phyloP scores from a whole-genome alignment of 2,329 filamentous ascomycete species.

The Aspergillus oerlinghausenensis region DNA sequence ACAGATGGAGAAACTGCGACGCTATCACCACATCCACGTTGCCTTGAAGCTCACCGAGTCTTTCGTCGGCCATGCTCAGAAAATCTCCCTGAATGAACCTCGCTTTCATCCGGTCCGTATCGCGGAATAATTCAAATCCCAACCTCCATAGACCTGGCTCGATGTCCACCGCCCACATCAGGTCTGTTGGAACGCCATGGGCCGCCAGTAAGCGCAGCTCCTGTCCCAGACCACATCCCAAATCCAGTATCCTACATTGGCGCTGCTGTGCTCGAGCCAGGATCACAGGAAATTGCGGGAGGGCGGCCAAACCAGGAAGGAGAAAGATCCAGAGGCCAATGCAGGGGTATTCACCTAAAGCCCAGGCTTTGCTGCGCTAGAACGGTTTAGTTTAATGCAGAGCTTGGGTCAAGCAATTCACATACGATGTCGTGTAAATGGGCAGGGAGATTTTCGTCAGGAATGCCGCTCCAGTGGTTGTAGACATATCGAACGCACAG shows the following conservation, averaged over 20 bases:
- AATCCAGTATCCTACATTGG: not conserved
- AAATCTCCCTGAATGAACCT: constrained; percentile 1
- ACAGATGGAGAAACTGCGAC: constrained; percentile 7
- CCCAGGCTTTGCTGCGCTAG: constrained; percentile 3
- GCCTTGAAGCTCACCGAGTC: not conserved
- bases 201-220: not conserved
- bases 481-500: not conserved
- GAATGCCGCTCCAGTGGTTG: not conserved
- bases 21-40: constrained; percentile 4
- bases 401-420: too few species aligned
- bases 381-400: not conserved
- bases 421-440: constrained; percentile 2
- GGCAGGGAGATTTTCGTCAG: not conserved
- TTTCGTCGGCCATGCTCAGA: not conserved
- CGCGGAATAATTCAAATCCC: constrained; percentile 1
- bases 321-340: constrained; percentile 3
- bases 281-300: not conserved
- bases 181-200: not conserved
- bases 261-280: not conserved
- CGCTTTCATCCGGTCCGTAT: constrained; percentile 1
- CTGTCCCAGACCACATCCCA: not conserved
- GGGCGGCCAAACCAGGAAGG: not conserved
- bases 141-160: not conserved
- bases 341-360: constrained; percentile 2
- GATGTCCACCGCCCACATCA: constrained; percentile 1